Evolutionary conservation across 176 grass and related monocot species (phyloP).

Genomic region (Rhynchospora tenuis): DNA sequence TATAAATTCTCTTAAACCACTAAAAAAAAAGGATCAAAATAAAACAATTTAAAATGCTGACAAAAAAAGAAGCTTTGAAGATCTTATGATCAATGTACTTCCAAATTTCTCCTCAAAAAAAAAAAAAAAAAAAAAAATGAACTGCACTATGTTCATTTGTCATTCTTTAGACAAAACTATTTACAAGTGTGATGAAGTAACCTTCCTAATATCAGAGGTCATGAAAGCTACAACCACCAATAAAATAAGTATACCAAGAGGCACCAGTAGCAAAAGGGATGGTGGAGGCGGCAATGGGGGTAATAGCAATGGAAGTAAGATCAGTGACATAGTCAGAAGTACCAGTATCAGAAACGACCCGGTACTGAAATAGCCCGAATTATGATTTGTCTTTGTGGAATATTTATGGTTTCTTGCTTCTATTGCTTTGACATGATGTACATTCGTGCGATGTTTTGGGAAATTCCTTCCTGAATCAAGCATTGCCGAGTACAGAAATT

Average conservation of each 20-base stretch:
- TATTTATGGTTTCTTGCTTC: neutral
- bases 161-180: slow-evolving; percentile 11
- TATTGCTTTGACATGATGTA: neutral
- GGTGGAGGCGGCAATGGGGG: slow-evolving; percentile 71
- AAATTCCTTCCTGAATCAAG: neutral
- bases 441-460: neutral
- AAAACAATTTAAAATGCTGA: neutral
- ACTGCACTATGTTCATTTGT: neutral
- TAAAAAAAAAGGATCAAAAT: neutral
- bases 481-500: neutral
- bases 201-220: slow-evolving; percentile 37
- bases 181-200: slow-evolving; percentile 57
- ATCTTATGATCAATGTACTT: neutral
- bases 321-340: slow-evolving; percentile 40
- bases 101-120: neutral
- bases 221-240: slow-evolving; percentile 56
- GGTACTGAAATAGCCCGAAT: slow-evolving; percentile 43
- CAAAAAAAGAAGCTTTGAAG: neutral
- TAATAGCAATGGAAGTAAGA: slow-evolving; percentile 63
- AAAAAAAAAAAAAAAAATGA: neutral
- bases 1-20: neutral
- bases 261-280: slow-evolving; percentile 49
- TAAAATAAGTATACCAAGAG: slow-evolving; percentile 51
- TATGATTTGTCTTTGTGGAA: neutral
- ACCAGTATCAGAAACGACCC: slow-evolving; percentile 44